Evolutionary conservation across 2,329 filamentous ascomycete genomes (phyloP).

Genomic region (Trichoderma aggressivum): DNA sequence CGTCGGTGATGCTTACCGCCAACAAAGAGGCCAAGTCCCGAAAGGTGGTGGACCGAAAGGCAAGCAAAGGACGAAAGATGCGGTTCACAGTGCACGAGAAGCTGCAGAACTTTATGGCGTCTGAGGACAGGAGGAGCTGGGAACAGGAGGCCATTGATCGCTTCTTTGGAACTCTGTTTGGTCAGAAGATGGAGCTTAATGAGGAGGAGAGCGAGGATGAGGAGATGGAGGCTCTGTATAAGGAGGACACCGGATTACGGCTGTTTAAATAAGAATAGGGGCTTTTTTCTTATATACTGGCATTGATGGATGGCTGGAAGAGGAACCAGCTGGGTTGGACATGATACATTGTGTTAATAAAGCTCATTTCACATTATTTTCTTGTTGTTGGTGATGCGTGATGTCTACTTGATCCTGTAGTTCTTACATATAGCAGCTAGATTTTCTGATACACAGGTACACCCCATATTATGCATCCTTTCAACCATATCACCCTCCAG

Average conservation of each 20-base stretch:
- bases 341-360: neutral
- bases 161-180: constrained; percentile 73
- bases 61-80: constrained; percentile 92
- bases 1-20: constrained; percentile 62
- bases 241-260: constrained; percentile 52
- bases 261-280: constrained; percentile 41
- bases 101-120: constrained; percentile 95
- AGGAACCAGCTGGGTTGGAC: neutral
- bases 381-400: neutral
- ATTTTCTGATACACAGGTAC: neutral
- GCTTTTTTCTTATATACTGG: neutral
- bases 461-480: neutral
- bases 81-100: constrained; percentile 95
- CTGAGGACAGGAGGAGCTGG: constrained; percentile 79
- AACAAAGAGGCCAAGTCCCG: constrained; percentile 75
- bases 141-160: constrained; percentile 73
- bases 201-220: constrained; percentile 54
- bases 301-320: neutral
- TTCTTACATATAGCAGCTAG: neutral
- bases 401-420: neutral
- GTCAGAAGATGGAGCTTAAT: constrained; percentile 63
- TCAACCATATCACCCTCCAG: neutral
- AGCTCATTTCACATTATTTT: neutral
- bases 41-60: constrained; percentile 85
- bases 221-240: constrained; percentile 50